Evolutionary conservation across 805 yeast species (phyloP), one percentile per base, ranked within the genome.

Genomic region (Spathaspora hagerdaliae): DNA sequence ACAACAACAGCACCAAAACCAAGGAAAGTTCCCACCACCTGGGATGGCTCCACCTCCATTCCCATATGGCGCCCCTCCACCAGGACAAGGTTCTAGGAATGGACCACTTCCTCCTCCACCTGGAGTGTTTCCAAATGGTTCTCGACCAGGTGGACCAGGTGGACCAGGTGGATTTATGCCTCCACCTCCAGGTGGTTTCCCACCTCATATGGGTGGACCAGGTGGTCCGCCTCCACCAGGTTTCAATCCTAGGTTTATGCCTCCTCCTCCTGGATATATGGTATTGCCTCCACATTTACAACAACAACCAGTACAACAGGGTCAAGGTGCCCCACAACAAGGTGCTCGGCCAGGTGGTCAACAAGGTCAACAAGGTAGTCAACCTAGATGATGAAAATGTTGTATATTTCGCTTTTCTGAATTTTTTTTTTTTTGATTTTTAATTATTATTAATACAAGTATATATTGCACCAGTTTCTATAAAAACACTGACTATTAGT

Each of bases 121-220:
- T 13, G 71, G 71, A 6, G 61, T 67, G 69, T 58, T 57, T 24
- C 72, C 69, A 2, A 63, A 59, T 4, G 71, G 71, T 1, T 48
- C 54, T 14, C 57, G 55, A 26, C 63, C 53, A 26, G 39, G 43
- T 36, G 32, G 32, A 3, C 31, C 40, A 2, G 34, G 41, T 15
- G 31, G 31, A 44, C 52, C 49, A 1, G 54, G 40, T 19, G 51
- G 38, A 36, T 46, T 43, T 31, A 44, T 50, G 41, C 26, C 34
- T n/a, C 55, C 53, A 7, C 49, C 51, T 27, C 55, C 51, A 15
- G 51, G 49, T 10, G 39, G 45, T n/a, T 50, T 51, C 10, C 53
- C 53, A 41, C 38, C 31, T 41, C 46, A 4, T 27, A 36, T 37
- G 8, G 36, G 36, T 15, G 14, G 27, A 36, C 39, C 39, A 13